These are phyloP conservation scores for Bisporella sp. DNA, from an alignment of 2,329 filamentous ascomycete genomes.

Conservation along the genomic window DNA sequence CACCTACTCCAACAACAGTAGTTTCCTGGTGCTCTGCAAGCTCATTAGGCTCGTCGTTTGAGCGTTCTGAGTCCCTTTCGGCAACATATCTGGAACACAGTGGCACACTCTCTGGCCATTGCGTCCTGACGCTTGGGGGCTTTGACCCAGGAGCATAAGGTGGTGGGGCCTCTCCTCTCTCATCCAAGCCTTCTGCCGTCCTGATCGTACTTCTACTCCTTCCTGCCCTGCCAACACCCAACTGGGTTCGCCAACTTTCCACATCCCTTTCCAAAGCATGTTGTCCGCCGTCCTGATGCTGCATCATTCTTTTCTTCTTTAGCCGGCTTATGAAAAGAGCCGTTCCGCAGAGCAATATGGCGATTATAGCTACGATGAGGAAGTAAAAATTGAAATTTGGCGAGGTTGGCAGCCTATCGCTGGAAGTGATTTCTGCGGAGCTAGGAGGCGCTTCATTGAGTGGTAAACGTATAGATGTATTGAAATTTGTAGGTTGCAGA, in stretches of 20 bases:
- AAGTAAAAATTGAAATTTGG: conserved; percentile 47
- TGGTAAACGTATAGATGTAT: too few relatives aligned
- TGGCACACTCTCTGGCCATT: too few relatives aligned
- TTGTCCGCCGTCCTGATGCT: conserved; percentile 17
- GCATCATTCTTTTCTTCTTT: conserved; percentile 14
- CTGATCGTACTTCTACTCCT: conserved; percentile 3
- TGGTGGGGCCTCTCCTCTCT: conserved; percentile 58
- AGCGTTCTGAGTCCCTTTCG: too few relatives aligned
- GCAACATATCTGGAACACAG: too few relatives aligned
- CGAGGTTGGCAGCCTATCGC: too few relatives aligned
- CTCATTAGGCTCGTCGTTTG: too few relatives aligned
- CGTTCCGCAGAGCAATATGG: conserved; percentile 33
- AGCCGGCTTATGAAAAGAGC: conserved; percentile 39
- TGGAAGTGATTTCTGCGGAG: too few relatives aligned
- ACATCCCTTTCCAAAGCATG: conserved; percentile 26
- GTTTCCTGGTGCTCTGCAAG: too few relatives aligned
- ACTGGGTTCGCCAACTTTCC: conserved; percentile 12
- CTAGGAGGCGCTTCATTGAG: too few relatives aligned
- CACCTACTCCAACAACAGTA: too few relatives aligned
- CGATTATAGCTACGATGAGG: conserved; percentile 40
- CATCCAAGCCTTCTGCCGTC: conserved; percentile 50
- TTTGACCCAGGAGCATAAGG: conserved; percentile 40
- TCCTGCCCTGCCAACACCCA: conserved; percentile 11
- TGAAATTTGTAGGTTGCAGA: not conserved
- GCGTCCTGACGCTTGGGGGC: conserved; percentile 21